Percentiles rank a stretch among this genome's conserved stretches.
phyloP scores from a whole-genome alignment of 306 rosid genomes.

The Cicer cuneatum region DNA sequence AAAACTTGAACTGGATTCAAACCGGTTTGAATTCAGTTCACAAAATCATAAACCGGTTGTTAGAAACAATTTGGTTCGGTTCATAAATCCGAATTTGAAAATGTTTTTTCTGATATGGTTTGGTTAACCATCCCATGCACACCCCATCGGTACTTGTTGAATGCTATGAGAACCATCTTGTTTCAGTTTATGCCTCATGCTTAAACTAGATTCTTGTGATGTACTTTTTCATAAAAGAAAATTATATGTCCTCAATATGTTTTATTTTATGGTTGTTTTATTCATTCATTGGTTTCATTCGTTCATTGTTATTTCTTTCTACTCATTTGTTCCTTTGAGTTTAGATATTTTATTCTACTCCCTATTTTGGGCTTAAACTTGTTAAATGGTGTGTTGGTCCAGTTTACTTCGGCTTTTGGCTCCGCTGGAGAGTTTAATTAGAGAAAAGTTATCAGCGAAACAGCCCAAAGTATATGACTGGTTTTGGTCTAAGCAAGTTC shows the following conservation, averaged over 20 bases:
- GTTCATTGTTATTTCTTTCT: constrained; percentile 9
- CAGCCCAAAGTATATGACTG: constrained; percentile 87
- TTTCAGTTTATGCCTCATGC: neutral
- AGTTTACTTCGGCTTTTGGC: constrained; percentile 84
- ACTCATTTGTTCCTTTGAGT: constrained; percentile 8
- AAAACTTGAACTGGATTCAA: too few relatives aligned
- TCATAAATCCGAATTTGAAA: too few relatives aligned
- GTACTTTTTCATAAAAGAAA: constrained; percentile 32
- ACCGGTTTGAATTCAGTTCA: too few relatives aligned
- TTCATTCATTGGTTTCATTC: too few relatives aligned
- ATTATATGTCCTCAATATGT: constrained; percentile 28
- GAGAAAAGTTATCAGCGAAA: constrained; percentile 79
- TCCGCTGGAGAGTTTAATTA: constrained; percentile 78
- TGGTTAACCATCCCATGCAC: too few relatives aligned
- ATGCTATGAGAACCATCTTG: constrained; percentile 22
- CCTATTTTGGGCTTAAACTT: constrained; percentile 38
- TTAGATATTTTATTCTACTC: constrained; percentile 36
- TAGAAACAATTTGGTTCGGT: too few relatives aligned
- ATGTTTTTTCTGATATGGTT: too few relatives aligned
- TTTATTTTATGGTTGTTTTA: constrained; percentile 11
- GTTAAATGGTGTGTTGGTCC: constrained; percentile 50
- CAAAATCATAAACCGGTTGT: too few relatives aligned
- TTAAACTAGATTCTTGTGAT: constrained; percentile 30
- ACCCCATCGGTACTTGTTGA: constrained; percentile 28
- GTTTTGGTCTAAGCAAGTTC: constrained; percentile 94